These are phyloP conservation scores for Dittrichia graveolens DNA, from an alignment of 129 eudicot genomes.

Conservation along the genomic window DNA sequence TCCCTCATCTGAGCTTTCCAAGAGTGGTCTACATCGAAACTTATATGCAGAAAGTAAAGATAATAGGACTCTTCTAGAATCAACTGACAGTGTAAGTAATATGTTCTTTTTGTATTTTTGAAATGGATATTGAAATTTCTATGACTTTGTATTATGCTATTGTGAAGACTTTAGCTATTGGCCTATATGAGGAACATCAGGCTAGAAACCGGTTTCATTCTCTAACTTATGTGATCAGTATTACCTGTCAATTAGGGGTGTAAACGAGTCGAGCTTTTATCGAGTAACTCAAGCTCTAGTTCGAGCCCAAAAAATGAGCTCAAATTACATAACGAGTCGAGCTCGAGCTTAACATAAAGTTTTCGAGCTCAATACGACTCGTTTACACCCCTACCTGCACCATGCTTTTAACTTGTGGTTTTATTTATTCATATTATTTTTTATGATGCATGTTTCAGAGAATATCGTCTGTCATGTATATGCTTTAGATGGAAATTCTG, in stretches of 20 bases:
- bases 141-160: background rate
- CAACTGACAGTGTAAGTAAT: slow-evolving; percentile 54
- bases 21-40: slow-evolving; percentile 25
- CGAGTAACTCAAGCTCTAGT: too few species aligned
- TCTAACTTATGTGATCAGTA: background rate
- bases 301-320: too few species aligned
- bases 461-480: background rate
- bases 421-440: background rate
- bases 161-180: background rate
- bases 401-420: background rate
- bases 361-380: too few species aligned
- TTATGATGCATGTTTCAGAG: background rate
- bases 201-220: slow-evolving; percentile 5
- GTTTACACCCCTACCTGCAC: too few species aligned
- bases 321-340: too few species aligned
- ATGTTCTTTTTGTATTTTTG: slow-evolving; percentile 11
- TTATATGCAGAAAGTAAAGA: slow-evolving; percentile 33
- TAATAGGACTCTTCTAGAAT: slow-evolving; percentile 42
- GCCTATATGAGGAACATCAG: background rate
- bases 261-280: too few species aligned
- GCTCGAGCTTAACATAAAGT: too few species aligned
- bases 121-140: background rate
- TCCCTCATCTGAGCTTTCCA: slow-evolving; percentile 41
- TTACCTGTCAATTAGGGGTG: too few species aligned
- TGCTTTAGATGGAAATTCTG: background rate